Evolutionary conservation across 106 monocot species (phyloP), one percentile per base, ranked within the genome.

Genomic region (Acorus gramineus): DNA sequence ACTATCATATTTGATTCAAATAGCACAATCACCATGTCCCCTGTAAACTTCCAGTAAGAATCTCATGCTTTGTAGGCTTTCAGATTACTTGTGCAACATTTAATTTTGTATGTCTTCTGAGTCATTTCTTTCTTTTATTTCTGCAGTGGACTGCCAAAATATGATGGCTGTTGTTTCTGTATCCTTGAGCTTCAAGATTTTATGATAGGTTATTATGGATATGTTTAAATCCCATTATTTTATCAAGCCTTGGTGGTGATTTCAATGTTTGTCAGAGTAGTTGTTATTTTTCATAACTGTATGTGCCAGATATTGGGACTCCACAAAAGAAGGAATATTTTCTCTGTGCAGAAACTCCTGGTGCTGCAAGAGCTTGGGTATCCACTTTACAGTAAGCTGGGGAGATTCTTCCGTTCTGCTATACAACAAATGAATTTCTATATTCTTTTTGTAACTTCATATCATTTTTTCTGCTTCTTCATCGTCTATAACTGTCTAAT

Each of bases 151-250:
- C 74, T 83, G 11, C 85, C 87, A 60, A 98, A 98, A 69, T 98
- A 91, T 77, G 85, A 98, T 49, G 91, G 96, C 54, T 98, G 96
- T 72, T 91, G 96, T 79, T 91, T 98, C 46, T 98, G 96, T 98
- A 98, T 98, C 96, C 95, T 47, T 12, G 52, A 57, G 13, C 43
- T 4, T 13, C 44, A 57, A 56, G 14, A 44, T 60, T 69, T 12
- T 48, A 8, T 52, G n/a, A 57, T 2, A 8, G 14, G 44, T 52
- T 44, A 50, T 4, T 43, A n/a, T 13, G 42, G 14, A 63, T 43
- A 50, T 54, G 3, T 2, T 49, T 52, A 28, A 11, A 13, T 50
- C 3, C 8, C 52, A 9, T 6, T 49, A 53, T 46, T 74, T 4
- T 59, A 67, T 48, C 53, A 53, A 61, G 1, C 14, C 46, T 44